These are phyloP conservation scores for Scheffersomyces ergatensis DNA, from an alignment of 805 yeast species.

Conservation along the genomic window DNA sequence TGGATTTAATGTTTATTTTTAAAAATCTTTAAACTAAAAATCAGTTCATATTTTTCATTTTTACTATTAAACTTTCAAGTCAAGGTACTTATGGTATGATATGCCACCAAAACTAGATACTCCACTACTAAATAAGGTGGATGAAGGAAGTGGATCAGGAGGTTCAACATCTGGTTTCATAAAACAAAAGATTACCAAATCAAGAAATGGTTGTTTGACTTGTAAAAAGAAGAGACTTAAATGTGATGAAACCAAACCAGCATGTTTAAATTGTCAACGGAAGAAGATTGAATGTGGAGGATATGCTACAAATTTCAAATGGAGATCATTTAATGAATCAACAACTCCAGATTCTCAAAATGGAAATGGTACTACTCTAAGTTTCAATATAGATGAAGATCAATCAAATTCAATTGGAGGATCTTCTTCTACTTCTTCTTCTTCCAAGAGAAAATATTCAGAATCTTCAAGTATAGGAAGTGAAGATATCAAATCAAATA, in stretches of 20 bases:
- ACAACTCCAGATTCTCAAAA: no score
- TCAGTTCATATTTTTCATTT: not conserved
- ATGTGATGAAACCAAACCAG: slow-evolving; percentile 85
- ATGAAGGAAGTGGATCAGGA: no score
- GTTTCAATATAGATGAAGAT: not conserved
- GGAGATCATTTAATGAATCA: slow-evolving; percentile 52
- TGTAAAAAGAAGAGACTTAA: slow-evolving; percentile 89
- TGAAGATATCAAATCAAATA: not conserved
- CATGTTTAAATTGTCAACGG: slow-evolving; percentile 70
- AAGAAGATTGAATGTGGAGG: slow-evolving; percentile 65
- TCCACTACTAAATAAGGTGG: no score
- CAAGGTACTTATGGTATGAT: no score
- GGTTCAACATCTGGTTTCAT: slow-evolving; percentile 51
- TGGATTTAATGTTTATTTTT: not conserved
- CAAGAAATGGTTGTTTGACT: slow-evolving; percentile 84
- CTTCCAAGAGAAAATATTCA: not conserved
- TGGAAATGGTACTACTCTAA: not conserved
- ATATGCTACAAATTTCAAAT: slow-evolving; percentile 59
- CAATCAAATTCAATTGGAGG: not conserved
- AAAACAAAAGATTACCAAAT: slow-evolving; percentile 51
- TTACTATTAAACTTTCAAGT: no score
- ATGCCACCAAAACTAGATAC: slow-evolving; percentile 6
- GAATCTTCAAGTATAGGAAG: not conserved
- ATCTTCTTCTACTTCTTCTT: not conserved
- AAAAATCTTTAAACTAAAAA: not conserved